Evolutionary conservation across 305 asterid species (phyloP), one percentile per base, ranked within the genome.

Genomic region (Ajuga reptans): DNA sequence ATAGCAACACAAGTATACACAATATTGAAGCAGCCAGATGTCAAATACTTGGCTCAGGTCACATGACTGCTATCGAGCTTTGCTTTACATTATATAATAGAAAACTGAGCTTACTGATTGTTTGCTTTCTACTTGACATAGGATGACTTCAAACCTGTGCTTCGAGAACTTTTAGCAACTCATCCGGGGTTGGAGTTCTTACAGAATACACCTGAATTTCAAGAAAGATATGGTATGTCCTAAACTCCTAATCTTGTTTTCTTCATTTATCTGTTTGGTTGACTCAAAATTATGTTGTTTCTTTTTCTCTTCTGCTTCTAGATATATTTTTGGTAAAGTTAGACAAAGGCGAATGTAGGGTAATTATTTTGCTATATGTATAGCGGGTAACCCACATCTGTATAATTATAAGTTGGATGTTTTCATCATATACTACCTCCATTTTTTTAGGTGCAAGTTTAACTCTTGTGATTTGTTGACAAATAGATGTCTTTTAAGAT

Each of bases 101-200:
- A 37, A 51, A 33, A 1, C 60, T 61, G 29, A 45, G 46, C 51
- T 47, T 69, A 54, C 52, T 58, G 52, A 51, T 62, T 49, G 62
- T 60, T 50, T 17, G 60, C 21, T 61, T 56, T 75, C 33, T 46
- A 73, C 68, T 82, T 77, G 78, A 61, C 74, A 54, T 77, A 91
- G 97, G 96, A 84, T 57, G 96, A 91, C 78, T 87, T 89, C 78
- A 91, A 87, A 64, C 90, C 95, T 27, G 83, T 91, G 75, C 95
- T 91, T 78, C 91, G 87, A 68, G 97, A 91, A 71, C 95, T 89
- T 76, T 82, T 89, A 84, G 81, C 91, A 45, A 83, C 95, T 77
- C 96, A 91, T 84, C 95, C 97, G 4, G 96, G 96, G 64, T 79
- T 89, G 84, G 97, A 89, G 84, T 91, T 91, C 87, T 87, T 91